Base-by-base conservation (phyloP, 2,329 filamentous ascomycete species). In the Pseudogymnoascus sp. region DNA sequence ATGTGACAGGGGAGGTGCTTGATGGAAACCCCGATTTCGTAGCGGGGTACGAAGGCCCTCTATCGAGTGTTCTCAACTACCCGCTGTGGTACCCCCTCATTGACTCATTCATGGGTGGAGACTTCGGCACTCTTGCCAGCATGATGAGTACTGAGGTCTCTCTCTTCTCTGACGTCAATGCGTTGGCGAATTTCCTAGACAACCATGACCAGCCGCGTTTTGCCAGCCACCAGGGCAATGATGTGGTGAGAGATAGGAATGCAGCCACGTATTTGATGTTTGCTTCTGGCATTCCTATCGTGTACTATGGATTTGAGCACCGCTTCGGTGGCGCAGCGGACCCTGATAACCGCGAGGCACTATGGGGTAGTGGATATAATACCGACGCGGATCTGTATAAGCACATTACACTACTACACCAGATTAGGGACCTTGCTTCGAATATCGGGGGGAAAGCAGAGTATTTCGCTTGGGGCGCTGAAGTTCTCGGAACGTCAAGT, bases 1-100 rank as follows among this genome's bases (percentile, higher is more conserved):
- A 82, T 70, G 75, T 77, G 3, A 75, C 85, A n/a, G 84, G 84
- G 4, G 84, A 87, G 67, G 83, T 86, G 2, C 79, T 77, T 41
- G 74, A 82, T 37, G 82, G 81, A 30, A 73, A 79, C 64, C 75
- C 79, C 0, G 64, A 70, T 76, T 85, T 74, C 74, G 75, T 25
- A 28, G 81, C 75, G 12, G 76, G 75, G 11, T 86, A 83, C 67
- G 75, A 81, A 37, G 71, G 74, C 60, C 69, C 47, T 7, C 9
- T 54, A 14, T 11, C 47, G 5, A 54, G 47, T 6, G 61, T 62
- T 3, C 62, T 66, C 37, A 65, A 65, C 43, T 66, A 64, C 22
- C 38, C 59, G 6, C 58, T 62, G 25, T 66, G 60, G 47, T 81
- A 77, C 68, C 73, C 74, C 20, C 72, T 77, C 77, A 76, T 67